These are phyloP conservation scores for Kazachstania taianensis DNA, from an alignment of 805 yeast species.

Conservation along the genomic window DNA sequence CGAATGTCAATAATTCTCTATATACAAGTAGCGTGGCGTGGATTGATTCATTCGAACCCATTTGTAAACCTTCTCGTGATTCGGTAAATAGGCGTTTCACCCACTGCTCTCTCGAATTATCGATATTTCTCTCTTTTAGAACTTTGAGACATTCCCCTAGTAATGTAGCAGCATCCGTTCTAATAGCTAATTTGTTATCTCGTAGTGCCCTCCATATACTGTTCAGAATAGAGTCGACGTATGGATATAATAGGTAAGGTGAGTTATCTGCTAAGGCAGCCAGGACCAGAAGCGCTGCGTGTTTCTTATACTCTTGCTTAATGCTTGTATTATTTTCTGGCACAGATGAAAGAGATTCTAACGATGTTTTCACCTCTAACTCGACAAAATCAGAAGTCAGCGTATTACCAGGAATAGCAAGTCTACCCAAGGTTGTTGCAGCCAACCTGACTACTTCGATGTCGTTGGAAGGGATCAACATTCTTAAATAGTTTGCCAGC, in stretches of 20 bases:
- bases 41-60: slow-evolving; percentile 52
- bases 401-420: slow-evolving; percentile 84
- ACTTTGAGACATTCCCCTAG: slow-evolving; percentile 70
- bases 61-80: slow-evolving; percentile 49
- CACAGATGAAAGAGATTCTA: slow-evolving; percentile 78
- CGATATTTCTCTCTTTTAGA: slow-evolving; percentile 66
- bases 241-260: slow-evolving; percentile 72
- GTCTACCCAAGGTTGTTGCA: slow-evolving; percentile 74
- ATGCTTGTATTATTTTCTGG: slow-evolving; percentile 38
- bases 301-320: slow-evolving; percentile 74
- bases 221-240: slow-evolving; percentile 67
- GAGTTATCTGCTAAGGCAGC: slow-evolving; percentile 78
- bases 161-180: slow-evolving; percentile 78
- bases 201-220: slow-evolving; percentile 82
- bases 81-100: slow-evolving; percentile 58
- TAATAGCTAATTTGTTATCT: slow-evolving; percentile 62
- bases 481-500: slow-evolving; percentile 78
- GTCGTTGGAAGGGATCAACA: slow-evolving; percentile 73
- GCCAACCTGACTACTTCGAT: slow-evolving; percentile 79
- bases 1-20: slow-evolving; percentile 58
- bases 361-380: slow-evolving; percentile 75
- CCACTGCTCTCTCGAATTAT: slow-evolving; percentile 58
- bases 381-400: slow-evolving; percentile 89
- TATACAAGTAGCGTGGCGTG: slow-evolving; percentile 82
- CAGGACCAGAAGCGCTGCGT: slow-evolving; percentile 80